phyloP scores from a whole-genome alignment of 192 early-diverging fungal genomes.

The Backusella sp. region DNA sequence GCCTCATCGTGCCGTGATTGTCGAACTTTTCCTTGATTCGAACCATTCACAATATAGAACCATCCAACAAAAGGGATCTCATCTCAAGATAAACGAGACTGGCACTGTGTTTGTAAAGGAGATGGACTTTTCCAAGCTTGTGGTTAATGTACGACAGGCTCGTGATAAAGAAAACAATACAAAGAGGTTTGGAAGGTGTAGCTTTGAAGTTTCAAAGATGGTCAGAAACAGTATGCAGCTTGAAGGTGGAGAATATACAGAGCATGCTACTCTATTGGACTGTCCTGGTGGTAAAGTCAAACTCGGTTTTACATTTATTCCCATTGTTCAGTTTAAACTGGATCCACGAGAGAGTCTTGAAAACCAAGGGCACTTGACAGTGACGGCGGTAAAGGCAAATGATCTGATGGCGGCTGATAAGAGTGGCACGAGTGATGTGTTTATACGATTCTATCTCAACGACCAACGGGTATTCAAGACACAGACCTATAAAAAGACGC shows the following conservation, averaged over 20 bases:
- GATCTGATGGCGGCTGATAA: slow-evolving; percentile 70
- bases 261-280: neutral
- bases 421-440: slow-evolving; percentile 72
- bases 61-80: slow-evolving; percentile 26
- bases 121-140: slow-evolving; percentile 49
- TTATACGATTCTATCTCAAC: slow-evolving; percentile 61
- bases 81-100: slow-evolving; percentile 37
- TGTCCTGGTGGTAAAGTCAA: slow-evolving; percentile 27
- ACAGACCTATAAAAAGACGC: slow-evolving; percentile 65
- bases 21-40: slow-evolving; percentile 47
- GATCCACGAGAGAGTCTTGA: slow-evolving; percentile 49
- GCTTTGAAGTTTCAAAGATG: neutral
- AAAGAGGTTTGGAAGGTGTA: slow-evolving; percentile 1
- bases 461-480: slow-evolving; percentile 69
- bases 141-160: slow-evolving; percentile 38
- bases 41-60: slow-evolving; percentile 43
- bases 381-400: slow-evolving; percentile 56
- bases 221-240: neutral
- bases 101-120: slow-evolving; percentile 56
- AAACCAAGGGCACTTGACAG: slow-evolving; percentile 63
- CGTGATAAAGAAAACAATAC: slow-evolving; percentile 37
- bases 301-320: slow-evolving; percentile 45
- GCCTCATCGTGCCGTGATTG: slow-evolving; percentile 23
- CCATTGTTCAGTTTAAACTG: slow-evolving; percentile 43
- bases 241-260: slow-evolving; percentile 1